Evolutionary conservation across 768 basidiomycete species (phyloP).

Genomic region (Tremella yokohamensis): DNA sequence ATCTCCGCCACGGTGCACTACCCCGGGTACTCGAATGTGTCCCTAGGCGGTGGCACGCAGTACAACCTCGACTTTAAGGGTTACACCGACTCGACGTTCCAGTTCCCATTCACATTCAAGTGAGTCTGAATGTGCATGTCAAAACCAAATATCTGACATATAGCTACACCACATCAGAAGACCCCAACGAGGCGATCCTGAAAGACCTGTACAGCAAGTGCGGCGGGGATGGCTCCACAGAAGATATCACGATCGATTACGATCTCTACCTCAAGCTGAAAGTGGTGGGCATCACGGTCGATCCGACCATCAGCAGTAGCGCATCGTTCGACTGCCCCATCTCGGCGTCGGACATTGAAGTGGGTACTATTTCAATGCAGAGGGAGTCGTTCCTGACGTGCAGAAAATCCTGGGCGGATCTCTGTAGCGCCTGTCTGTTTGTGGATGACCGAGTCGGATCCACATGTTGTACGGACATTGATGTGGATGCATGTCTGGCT

Average conservation of each 20-base stretch:
- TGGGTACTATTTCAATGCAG: constrained; percentile 18
- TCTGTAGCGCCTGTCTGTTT: not conserved
- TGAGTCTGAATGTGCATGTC: constrained; percentile 11
- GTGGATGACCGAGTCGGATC: no score
- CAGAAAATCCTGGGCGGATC: constrained; percentile 3
- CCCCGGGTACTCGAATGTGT: constrained; percentile 32
- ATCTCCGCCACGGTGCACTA: constrained; percentile 42
- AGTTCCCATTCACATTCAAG: constrained; percentile 49
- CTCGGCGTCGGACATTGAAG: constrained; percentile 35
- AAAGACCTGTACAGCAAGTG: constrained; percentile 46
- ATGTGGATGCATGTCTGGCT: no score
- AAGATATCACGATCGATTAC: constrained; percentile 49
- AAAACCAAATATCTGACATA: constrained; percentile 11
- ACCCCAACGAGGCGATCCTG: constrained; percentile 45
- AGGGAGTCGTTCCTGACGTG: not conserved
- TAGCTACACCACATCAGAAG: constrained; percentile 41
- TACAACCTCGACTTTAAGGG: constrained; percentile 47
- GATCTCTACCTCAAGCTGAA: constrained; percentile 45
- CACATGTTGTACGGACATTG: no score
- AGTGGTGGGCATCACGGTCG: constrained; percentile 40
- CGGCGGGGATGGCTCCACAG: constrained; percentile 15
- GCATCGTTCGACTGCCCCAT: constrained; percentile 49
- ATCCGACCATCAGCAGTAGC: constrained; percentile 42
- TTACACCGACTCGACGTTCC: constrained; percentile 40
- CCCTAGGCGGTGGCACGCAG: constrained; percentile 45